Percentiles rank a stretch among this genome's conserved stretches.
Conservation (phyloP, 768 basidiomycete genomes). For the Termitomyces titanicus region DNA sequence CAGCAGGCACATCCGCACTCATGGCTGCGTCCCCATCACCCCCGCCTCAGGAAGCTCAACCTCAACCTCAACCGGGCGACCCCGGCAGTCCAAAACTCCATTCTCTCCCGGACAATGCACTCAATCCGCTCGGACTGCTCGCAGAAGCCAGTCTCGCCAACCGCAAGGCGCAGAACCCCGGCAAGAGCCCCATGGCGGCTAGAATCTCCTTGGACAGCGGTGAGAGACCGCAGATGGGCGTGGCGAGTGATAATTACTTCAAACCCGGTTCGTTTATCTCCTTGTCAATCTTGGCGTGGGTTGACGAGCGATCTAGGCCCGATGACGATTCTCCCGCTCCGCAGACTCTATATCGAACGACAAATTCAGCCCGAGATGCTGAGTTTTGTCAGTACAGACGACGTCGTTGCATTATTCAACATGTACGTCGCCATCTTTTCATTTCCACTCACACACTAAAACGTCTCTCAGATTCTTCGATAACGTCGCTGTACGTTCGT, state of each 20-base stretch:
- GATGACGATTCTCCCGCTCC: slow-evolving; percentile 83
- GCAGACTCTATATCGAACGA: slow-evolving; percentile 80
- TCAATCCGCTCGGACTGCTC: slow-evolving; percentile 90
- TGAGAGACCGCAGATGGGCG: slow-evolving; percentile 57
- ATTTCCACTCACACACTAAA: slow-evolving; percentile 1
- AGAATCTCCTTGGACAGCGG: slow-evolving; percentile 31
- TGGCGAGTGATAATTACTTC: slow-evolving; percentile 88
- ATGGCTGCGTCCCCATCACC: slow-evolving; percentile 48
- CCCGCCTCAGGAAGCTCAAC: slow-evolving; percentile 30
- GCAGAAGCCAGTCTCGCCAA: slow-evolving; percentile 87
- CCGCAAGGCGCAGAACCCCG: slow-evolving; percentile 52
- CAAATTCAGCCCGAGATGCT: slow-evolving; percentile 94
- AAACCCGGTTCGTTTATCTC: slow-evolving; percentile 63
- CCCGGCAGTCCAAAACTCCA: slow-evolving; percentile 81
- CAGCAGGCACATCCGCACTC: slow-evolving; percentile 55
- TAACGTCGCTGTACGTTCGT: slow-evolving; percentile 59
- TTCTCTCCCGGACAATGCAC: slow-evolving; percentile 84
- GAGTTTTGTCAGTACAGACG: slow-evolving; percentile 80
- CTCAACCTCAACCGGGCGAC: slow-evolving; percentile 21
- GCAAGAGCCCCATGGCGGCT: slow-evolving; percentile 36
- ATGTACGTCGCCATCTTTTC: slow-evolving; percentile 54
- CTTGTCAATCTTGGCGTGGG: background rate
- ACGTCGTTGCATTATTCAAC: slow-evolving; percentile 88
- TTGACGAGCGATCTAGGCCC: slow-evolving; percentile 49
- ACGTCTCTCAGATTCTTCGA: slow-evolving; percentile 58